Percentiles rank a stretch among this genome's conserved stretches.
These are phyloP conservation scores for Aspergillus piperis DNA, from an alignment of 2,329 filamentous ascomycete genomes.

Conservation along the genomic window DNA sequence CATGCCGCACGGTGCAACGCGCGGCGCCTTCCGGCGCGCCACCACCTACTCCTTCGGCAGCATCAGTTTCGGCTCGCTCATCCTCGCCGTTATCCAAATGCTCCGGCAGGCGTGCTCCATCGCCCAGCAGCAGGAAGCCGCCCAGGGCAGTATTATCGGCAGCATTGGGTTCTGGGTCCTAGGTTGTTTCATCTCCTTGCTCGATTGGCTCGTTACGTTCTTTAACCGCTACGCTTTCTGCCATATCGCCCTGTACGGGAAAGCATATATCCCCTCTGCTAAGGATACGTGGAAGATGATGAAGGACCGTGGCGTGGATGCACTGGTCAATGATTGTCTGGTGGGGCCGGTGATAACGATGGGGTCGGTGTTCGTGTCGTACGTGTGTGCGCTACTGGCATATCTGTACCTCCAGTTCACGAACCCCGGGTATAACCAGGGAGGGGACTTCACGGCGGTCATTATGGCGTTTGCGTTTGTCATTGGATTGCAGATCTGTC, in stretches of 20 bases:
- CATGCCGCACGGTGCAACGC: slow-evolving; percentile 75
- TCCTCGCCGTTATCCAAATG: slow-evolving; percentile 85
- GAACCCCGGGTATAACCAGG: slow-evolving; percentile 73
- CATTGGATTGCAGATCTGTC: slow-evolving; percentile 85
- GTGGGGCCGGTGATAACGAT: slow-evolving; percentile 72
- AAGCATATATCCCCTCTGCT: slow-evolving; percentile 79
- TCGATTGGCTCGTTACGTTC: slow-evolving; percentile 86
- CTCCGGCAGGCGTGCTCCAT: slow-evolving; percentile 79
- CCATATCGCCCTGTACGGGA: slow-evolving; percentile 90
- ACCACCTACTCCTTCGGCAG: slow-evolving; percentile 91
- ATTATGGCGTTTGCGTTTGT: slow-evolving; percentile 84
- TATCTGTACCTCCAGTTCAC: slow-evolving; percentile 88
- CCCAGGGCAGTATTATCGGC: slow-evolving; percentile 68
- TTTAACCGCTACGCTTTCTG: slow-evolving; percentile 91
- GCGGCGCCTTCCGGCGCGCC: slow-evolving; percentile 77
- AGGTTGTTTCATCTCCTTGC: slow-evolving; percentile 71
- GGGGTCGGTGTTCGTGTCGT: slow-evolving; percentile 80
- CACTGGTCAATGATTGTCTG: slow-evolving; percentile 84
- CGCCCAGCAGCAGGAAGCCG: slow-evolving; percentile 66
- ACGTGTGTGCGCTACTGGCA: slow-evolving; percentile 75
- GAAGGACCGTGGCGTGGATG: slow-evolving; percentile 87
- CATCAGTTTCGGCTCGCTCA: slow-evolving; percentile 79
- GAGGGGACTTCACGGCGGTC: slow-evolving; percentile 68
- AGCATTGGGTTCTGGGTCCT: slow-evolving; percentile 71
- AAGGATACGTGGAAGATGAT: slow-evolving; percentile 92